Base-by-base conservation (phyloP, 2,329 filamentous ascomycete species). In the Fusarium succisae region DNA sequence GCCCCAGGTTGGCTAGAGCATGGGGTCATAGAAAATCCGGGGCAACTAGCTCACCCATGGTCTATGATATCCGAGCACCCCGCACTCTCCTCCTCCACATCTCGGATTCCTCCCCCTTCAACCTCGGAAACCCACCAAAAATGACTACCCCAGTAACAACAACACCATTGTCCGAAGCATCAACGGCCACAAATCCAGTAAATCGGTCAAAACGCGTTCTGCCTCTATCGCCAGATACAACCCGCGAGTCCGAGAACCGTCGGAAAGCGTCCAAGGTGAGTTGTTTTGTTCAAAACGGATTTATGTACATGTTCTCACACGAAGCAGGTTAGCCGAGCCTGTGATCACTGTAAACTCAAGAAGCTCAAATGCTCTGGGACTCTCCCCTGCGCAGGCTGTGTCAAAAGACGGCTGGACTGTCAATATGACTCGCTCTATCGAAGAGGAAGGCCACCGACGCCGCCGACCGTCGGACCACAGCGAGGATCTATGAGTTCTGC, bases 291-390 rank as follows among this genome's bases (percentile, higher is more conserved):
- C 7, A n/a, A n/a, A 11, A 15, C 38, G 38, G 53, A 56, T 24
- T 32, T 32, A 44, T 56, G 26, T 15, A 6, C 11, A 20, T 43
- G 1, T 28, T 18, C 35, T 55, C 0, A 86, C 39, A 47, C 3
- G 3, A 5, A 20, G 1, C n/a, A 68, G 55, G 65, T 68, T 9
- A 82, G 78, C 57, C 76, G 81, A n/a, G 82, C 82, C 11, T 84
- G 83, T 62, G 82, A 84, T 65, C 75, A 78, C 37, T 84, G 82
- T 77, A 84, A 84, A 72, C 51, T 74, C n/a, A 80, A 80, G 47
- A 84, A 84, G 63, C 73, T 80, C 14, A 81, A 79, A 74, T 84
- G 83, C 69, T 82, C 77, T 14, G 83, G 83, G 1, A 83, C 80
- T 1, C 62, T 81, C 26, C 83, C 83, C 4, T 84, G 83, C 63